Base-by-base conservation (phyloP, 179 eudicot species). In the Pouteria campechiana region DNA sequence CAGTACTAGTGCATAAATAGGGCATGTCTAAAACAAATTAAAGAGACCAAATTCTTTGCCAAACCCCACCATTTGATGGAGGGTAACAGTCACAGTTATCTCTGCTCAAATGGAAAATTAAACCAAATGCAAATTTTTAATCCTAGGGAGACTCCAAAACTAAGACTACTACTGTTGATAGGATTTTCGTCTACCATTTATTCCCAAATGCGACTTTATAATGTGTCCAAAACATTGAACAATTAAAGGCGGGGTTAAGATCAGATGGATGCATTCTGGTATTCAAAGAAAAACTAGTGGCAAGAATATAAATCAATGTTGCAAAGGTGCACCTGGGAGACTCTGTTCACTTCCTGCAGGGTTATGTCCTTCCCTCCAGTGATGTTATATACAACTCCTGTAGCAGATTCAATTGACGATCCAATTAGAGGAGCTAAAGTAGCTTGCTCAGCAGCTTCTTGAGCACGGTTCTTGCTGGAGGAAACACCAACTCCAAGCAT, bases 401-500 rank as follows among this genome's bases (percentile, higher is more conserved):
- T 90, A 24, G 98, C 98, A 50, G 98, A 90, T 59, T 90, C 96
- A 53, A 90, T 90, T 2, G 98, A 90, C 38, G 98, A 79, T 25
- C 98, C 98, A 30, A 90, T 90, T 37, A 86, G 66, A 53, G 98
- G 98, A 50, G 98, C 94, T 59, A 87, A 60, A 44, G 98, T 90
- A 36, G 98, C 98, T 69, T 90, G 98, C 50, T 90, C 96, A 37
- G 98, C 98, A 35, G 98, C 98, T 73, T 86, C 98, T 69, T 90
- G 94, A 38, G 98, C 98, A 20, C 98, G 87, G 57, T 90, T 90
- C 69, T 87, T 92, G 74, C 99, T 80, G 12, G 99, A 87, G 4
- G 99, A 87, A 37, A 75, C 93, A 19, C 99, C 99, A 30, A 92
- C 96, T 50, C 99, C 99, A 43, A 92, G 96, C 99, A 92, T 87